Base-by-base conservation (phyloP, 352 stramenopile genomes). In the Peronospora tabacina region DNA sequence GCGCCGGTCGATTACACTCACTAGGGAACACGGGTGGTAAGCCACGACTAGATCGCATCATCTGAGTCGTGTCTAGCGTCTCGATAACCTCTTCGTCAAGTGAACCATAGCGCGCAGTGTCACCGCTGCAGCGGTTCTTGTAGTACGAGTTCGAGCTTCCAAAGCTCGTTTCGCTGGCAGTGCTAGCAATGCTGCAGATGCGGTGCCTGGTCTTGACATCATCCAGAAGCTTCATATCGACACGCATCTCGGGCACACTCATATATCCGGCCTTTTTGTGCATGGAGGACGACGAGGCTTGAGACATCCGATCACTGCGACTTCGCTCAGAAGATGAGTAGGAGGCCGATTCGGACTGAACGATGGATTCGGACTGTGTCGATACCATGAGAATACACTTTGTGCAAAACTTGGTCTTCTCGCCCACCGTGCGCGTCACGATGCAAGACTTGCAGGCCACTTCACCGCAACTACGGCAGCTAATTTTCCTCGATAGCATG, bases 361-460 rank as follows among this genome's bases (percentile, higher is more conserved):
- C 51, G 16, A 60, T 35, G 22, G 53, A 28, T 24, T 69, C 58
- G n/a, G 71, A 51, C 41, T 81, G 63, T 3, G 38, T 65, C 7
- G 66, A 82, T 0, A 74, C 75, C 47, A 80, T 50, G 42, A 83
- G 62, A 24, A 87, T 68, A 52, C 75, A 87, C 55, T 83, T 82
- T 26, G 77, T 87, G 57, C 76, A 87, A 43, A 87, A 85, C 61
- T 84, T 87, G 49, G 52, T 63, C 7, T 66, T 63, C n/a, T 81
- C 69, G 12, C 62, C 66, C 24, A 72, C 66, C 10, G 51, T 65
- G 0, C 73, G 76, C 19, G 56, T 74, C 37, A 87, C 74, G 19
- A 85, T 65, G 59, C 79, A 90, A 33, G 76, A 82, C 63, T 80
- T 87, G 58, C 80, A 90, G 2, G 79, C 63, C 28, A 90, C 74